Conservation (phyloP, 164 flowering plant species). For the Umbilicus rupestris region DNA sequence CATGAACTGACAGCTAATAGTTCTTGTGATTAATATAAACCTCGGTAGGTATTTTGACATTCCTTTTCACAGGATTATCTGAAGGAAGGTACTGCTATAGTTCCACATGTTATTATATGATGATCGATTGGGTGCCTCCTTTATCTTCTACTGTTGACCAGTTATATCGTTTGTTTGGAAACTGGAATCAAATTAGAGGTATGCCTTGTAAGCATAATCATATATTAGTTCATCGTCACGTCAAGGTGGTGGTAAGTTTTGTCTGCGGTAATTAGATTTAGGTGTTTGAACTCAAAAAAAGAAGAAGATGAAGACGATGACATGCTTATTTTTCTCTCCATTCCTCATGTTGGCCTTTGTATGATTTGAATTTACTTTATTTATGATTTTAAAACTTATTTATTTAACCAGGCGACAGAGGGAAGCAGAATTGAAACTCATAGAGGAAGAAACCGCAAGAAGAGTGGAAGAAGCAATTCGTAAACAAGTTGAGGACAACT, state of each 20-base stretch:
- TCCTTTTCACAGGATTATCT: conserved; percentile 83
- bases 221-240: conserved; percentile 36
- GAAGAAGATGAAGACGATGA: background rate
- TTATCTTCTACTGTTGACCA: conserved; percentile 87
- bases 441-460: conserved; percentile 91
- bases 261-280: conserved; percentile 24
- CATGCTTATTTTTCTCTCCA: no score
- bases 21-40: conserved; percentile 42
- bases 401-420: conserved; percentile 67
- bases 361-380: background rate
- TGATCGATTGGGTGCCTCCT: conserved; percentile 79
- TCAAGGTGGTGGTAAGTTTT: conserved; percentile 50
- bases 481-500: conserved; percentile 68
- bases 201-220: conserved; percentile 83
- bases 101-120: conserved; percentile 78
- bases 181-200: conserved; percentile 92
- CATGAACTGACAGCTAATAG: no score
- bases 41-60: conserved; percentile 70
- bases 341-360: no score
- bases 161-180: conserved; percentile 86
- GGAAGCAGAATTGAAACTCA: conserved; percentile 77
- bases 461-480: conserved; percentile 83
- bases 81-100: conserved; percentile 91
- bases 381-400: conserved; percentile 13
- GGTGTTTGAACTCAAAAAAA: background rate